Evolutionary conservation across 148 eudicot species (phyloP).

Genomic region (Bassia scoparia): DNA sequence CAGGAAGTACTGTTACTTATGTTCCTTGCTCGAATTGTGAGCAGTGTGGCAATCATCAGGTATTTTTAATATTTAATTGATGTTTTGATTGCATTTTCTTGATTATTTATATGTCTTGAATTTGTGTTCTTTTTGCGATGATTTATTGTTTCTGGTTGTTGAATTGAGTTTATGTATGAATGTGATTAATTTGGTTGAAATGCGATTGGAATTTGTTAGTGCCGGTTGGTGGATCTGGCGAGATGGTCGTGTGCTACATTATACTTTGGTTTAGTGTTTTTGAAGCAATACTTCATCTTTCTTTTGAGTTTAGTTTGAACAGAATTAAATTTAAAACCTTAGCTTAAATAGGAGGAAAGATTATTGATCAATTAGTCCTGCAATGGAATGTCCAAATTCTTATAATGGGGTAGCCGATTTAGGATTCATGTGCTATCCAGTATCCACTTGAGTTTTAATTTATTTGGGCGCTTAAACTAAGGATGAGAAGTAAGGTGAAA

Average conservation of each 20-base stretch:
- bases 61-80: slow-evolving; percentile 9
- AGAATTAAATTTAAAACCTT: too few relatives aligned
- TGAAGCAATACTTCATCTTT: neutral
- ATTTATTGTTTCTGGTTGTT: neutral
- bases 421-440: too few relatives aligned
- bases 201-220: neutral
- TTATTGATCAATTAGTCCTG: too few relatives aligned
- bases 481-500: neutral
- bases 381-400: too few relatives aligned
- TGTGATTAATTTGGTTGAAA: neutral
- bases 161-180: neutral
- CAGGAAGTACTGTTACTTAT: slow-evolving; percentile 96
- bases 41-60: slow-evolving; percentile 95
- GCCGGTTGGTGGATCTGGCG: slow-evolving; percentile 14
- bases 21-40: slow-evolving; percentile 91
- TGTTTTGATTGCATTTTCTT: neutral
- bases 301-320: too few relatives aligned
- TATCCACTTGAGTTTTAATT: too few relatives aligned
- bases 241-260: neutral
- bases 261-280: neutral
- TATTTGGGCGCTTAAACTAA: neutral
- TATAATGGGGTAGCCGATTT: too few relatives aligned
- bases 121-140: neutral
- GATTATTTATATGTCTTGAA: neutral
- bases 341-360: too few relatives aligned